Conservation (phyloP, 805 yeast genomes). For the Ogataea minuta region DNA sequence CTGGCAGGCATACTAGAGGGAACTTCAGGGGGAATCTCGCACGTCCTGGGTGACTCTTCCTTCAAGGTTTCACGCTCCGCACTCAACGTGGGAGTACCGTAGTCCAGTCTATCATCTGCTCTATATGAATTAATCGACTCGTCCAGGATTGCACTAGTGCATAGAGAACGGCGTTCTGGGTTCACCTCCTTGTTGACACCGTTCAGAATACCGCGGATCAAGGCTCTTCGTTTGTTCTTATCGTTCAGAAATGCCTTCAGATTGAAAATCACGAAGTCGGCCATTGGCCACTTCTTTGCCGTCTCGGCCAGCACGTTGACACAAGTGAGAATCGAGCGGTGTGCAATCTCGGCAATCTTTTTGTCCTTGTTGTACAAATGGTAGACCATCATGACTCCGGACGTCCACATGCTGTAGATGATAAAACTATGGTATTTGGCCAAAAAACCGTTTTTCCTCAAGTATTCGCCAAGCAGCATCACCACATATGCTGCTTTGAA, state of each 20-base stretch:
- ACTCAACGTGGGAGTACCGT: conserved; percentile 12
- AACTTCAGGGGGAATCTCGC: too few relatives aligned
- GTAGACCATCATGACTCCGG: conserved; percentile 68
- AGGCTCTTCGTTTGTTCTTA: conserved; percentile 24
- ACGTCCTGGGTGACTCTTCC: not conserved
- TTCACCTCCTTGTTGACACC: conserved; percentile 13
- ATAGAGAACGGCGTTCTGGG: not conserved
- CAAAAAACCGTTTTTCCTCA: conserved; percentile 54
- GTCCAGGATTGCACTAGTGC: conserved; percentile 11
- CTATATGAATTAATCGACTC: conserved; percentile 9
- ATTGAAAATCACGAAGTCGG: conserved; percentile 48
- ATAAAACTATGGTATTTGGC: conserved; percentile 30
- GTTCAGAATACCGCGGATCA: conserved; percentile 23
- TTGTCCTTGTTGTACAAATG: conserved; percentile 44
- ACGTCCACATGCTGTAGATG: conserved; percentile 55
- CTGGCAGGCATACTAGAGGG: too few relatives aligned
- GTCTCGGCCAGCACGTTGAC: conserved; percentile 36
- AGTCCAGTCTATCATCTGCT: conserved; percentile 4
- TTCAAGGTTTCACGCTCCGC: conserved; percentile 13
- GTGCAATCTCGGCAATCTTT: conserved; percentile 25
- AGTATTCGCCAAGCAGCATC: conserved; percentile 56
- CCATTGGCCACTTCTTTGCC: conserved; percentile 54
- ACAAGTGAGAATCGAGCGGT: conserved; percentile 23
- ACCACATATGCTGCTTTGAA: conserved; percentile 80
- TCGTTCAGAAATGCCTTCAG: conserved; percentile 43